Base-by-base conservation (phyloP, 2,329 filamentous ascomycete genomes). In the Fusarium coffeatum region DNA sequence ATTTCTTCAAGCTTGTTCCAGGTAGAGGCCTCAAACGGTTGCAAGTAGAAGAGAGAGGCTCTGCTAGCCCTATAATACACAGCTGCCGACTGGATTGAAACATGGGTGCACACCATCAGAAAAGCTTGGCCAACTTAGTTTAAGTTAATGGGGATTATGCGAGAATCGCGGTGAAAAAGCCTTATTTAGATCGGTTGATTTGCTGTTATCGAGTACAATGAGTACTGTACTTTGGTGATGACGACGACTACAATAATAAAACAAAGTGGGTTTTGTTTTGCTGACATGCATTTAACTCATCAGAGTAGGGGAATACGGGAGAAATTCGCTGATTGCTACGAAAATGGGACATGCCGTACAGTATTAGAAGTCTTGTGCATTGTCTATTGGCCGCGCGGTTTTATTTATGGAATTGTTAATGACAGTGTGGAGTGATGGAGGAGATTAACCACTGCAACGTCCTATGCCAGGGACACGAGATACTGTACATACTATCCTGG, bases 371-470 rank as follows among this genome's bases (percentile, higher is more conserved):
- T 51, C 23, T 41, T 15, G 32, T 32, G 23, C 23, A 51, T 51
- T 41, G 32, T 51, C 48, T 32, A 51, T 51, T 70, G 53, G 49
- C 51, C 50, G 45, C 40, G 40, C 27, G 41, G 34, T 55, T 71
- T 51, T 70, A 70, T 70, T 70, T 70, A 70, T 71, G 68, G 68
- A 56, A 71, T 56, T 47, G 40, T 64, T 28, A 40, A 37, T n/a
- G 34, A 37, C 10, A 37, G 40, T 51, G 67, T 70, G 68, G 68
- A 68, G 50, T 55, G 16, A 51, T 23, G 55, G 48, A 70, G 57
- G 57, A 71, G 48, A 71, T 68, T 68, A 65, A 65, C 64, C 42
- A 65, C 55, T 65, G 45, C 46, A 60, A 68, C 42, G 43, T 68
- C 51, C 55, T 55, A 40, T 51, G 59, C 57, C 32, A 69, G 45